Evolutionary conservation across 1,139 yeast species (phyloP).

Genomic region (Candida sp.): DNA sequence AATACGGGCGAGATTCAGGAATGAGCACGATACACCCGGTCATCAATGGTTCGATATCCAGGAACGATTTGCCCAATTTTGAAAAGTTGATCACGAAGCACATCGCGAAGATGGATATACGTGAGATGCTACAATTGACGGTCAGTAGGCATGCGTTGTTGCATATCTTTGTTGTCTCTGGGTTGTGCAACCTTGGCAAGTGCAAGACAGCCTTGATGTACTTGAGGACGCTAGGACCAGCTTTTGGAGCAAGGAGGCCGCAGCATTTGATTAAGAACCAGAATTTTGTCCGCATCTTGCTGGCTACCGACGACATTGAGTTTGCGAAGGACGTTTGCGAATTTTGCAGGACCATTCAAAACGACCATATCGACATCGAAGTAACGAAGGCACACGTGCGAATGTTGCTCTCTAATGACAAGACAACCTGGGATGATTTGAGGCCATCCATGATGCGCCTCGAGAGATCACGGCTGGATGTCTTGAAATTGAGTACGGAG

Average conservation of each 20-base stretch:
- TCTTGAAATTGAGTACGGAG: conserved; percentile 1
- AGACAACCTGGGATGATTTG: background rate
- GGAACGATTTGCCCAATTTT: conserved; percentile 38
- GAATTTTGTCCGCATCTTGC: conserved; percentile 9
- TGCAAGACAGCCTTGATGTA: conserved; percentile 30
- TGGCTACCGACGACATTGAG: background rate
- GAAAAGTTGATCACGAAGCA: conserved; percentile 19
- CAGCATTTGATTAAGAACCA: conserved; percentile 9
- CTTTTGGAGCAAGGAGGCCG: conserved; percentile 14
- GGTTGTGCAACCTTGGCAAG: conserved; percentile 30
- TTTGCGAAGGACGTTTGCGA: conserved; percentile 2
- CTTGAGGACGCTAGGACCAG: conserved; percentile 21
- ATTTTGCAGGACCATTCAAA: conserved; percentile 1
- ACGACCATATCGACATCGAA: background rate
- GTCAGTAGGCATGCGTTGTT: conserved; percentile 28
- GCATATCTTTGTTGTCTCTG: conserved; percentile 27
- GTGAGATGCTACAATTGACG: conserved; percentile 4
- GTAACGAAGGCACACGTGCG: conserved; percentile 5
- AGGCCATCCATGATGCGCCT: background rate
- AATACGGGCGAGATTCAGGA: conserved; percentile 2
- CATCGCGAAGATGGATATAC: background rate
- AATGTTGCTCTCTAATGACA: conserved; percentile 2
- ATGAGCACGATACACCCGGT: conserved; percentile 21
- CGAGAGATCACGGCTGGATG: background rate
- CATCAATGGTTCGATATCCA: conserved; percentile 28